Evolutionary conservation across 2,329 filamentous ascomycete genomes (phyloP).

Genomic region (Elsinoe arachidis): DNA sequence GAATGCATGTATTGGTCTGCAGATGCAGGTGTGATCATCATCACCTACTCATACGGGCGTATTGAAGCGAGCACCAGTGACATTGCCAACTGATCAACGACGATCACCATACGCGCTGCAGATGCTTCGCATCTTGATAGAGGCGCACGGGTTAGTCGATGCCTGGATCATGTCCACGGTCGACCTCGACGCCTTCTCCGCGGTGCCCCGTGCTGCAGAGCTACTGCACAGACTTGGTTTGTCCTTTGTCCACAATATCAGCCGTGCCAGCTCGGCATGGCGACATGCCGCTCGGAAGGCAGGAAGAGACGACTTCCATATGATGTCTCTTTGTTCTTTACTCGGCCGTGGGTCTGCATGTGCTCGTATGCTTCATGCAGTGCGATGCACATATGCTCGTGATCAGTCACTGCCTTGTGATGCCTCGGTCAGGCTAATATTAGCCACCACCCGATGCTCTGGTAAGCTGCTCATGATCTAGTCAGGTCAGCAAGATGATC

Average conservation of each 20-base stretch:
- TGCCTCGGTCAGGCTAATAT: slow-evolving; percentile 5
- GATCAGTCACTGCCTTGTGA: neutral
- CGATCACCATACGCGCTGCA: neutral
- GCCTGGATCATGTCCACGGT: neutral
- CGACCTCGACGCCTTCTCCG: neutral
- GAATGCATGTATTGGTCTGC: neutral
- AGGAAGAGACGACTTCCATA: neutral
- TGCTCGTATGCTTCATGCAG: neutral
- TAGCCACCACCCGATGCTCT: neutral
- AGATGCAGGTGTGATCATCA: neutral
- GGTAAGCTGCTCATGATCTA: neutral
- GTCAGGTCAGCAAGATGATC: neutral
- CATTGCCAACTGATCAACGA: neutral
- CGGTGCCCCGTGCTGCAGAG: slow-evolving; percentile 4
- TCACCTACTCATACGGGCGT: neutral
- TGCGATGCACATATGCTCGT: neutral
- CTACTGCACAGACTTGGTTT: slow-evolving; percentile 9
- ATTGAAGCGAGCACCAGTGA: neutral
- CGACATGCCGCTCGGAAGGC: neutral
- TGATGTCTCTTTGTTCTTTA: neutral
- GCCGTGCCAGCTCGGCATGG: neutral
- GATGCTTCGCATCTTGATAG: neutral
- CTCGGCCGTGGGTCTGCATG: neutral
- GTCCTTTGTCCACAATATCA: neutral
- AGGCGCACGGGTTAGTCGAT: neutral